Evolutionary conservation across 2,329 filamentous ascomycete genomes (phyloP), one percentile per base, ranked within the genome.

Genomic region (Aureobasidium pullulans): DNA sequence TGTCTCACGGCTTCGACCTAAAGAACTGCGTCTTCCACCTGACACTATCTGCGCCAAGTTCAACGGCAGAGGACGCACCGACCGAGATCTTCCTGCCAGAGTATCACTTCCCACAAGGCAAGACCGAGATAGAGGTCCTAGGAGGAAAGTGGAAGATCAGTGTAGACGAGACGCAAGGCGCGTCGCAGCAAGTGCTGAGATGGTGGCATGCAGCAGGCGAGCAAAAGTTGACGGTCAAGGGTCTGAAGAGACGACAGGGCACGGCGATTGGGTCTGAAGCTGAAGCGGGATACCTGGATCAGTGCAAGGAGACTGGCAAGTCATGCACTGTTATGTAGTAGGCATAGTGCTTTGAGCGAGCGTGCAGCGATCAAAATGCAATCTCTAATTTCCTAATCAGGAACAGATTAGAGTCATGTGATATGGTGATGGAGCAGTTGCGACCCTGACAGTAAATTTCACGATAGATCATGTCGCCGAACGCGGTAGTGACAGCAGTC

Each of bases 171-270:
- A 81, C 84, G 8, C 66, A 69, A 43, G 84, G 84, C 5, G 76
- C 84, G 65, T 54, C 60, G 54, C 77, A 90, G 62, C 93, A 96
- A 75, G 82, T 82, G 64, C 75, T 99, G 63, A 84, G 84, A 66
- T 99, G 94, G 94, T 96, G 93, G 92, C 92, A 99, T 74, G 84
- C 84, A 1, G 86, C 87, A 59, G 94, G 93, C 2, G 84, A 91
- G 65, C 93, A 97, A 74, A 85, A 77, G 49, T 79, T 99, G 58
- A 88, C 82, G 62, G 80, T 96, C 8, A 85, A 82, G 19, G 94
- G 94, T 0, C 75, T 89, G 19, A 84, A 88, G 66, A 82, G 87
- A 66, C 86, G 80, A 66, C 71, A 72, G 49, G 73, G 73, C 4
- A 68, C 65, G 37, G 70, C 65, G 52, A 63, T 71, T 56, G 67